These are phyloP conservation scores for Antitrichia curtipendula DNA, from an alignment of 225 moss, liverwort and hornwort genomes.

Conservation along the genomic window DNA sequence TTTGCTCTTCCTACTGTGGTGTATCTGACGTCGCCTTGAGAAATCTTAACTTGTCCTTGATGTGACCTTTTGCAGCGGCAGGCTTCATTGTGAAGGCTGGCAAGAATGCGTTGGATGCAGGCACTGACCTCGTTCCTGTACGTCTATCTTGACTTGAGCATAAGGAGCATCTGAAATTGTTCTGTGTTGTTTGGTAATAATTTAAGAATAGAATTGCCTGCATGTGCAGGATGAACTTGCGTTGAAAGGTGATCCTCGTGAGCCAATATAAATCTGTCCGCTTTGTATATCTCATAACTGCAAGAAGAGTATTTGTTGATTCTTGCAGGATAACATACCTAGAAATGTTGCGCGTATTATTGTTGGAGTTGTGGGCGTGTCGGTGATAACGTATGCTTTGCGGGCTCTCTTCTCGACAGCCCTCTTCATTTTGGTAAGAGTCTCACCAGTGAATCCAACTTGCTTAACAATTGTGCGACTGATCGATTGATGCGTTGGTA, in stretches of 20 bases:
- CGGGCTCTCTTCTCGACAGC: slow-evolving; percentile 78
- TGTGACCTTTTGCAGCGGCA: slow-evolving; percentile 36
- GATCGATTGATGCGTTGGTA: background rate
- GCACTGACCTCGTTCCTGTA: slow-evolving; percentile 74
- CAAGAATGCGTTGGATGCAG: slow-evolving; percentile 65
- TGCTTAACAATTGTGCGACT: background rate
- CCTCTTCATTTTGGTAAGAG: slow-evolving; percentile 62
- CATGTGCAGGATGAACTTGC: background rate
- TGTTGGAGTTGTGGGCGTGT: slow-evolving; percentile 60
- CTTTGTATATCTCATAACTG: background rate
- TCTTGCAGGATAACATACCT: slow-evolving; percentile 52
- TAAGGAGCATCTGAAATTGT: background rate
- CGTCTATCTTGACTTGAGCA: background rate
- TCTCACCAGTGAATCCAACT: background rate
- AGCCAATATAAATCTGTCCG: background rate
- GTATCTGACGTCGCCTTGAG: background rate
- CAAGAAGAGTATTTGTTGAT: background rate
- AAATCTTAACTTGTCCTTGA: background rate
- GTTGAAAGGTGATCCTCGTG: background rate
- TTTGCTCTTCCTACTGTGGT: background rate
- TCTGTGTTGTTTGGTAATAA: background rate
- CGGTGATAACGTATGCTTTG: slow-evolving; percentile 31
- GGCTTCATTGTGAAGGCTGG: slow-evolving; percentile 56
- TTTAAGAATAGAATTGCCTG: background rate
- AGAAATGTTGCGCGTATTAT: slow-evolving; percentile 75